Evolutionary conservation across 2,329 filamentous ascomycete genomes (phyloP).

Genomic region (Bipolaris victoriae): DNA sequence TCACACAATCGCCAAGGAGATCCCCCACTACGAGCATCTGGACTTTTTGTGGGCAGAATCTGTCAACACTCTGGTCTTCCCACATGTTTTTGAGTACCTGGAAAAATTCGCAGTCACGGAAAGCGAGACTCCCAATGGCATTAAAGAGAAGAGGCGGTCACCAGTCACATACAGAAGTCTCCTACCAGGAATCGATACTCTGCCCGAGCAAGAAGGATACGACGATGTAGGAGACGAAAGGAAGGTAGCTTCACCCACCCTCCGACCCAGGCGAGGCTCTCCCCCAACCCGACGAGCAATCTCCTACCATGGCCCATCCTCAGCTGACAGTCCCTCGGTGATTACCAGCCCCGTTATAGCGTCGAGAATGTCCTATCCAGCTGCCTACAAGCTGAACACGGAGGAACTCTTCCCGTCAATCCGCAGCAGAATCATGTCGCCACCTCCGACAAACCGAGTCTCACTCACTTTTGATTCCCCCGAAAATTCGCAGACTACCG

Average conservation of each 20-base stretch:
- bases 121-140: slow-evolving; percentile 1
- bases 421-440: slow-evolving; percentile 29
- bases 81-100: slow-evolving; percentile 87
- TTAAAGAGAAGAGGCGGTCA: slow-evolving; percentile 36
- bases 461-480: slow-evolving; percentile 26
- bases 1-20: slow-evolving; percentile 83
- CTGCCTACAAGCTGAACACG: slow-evolving; percentile 9
- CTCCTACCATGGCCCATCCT: slow-evolving; percentile 15
- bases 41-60: slow-evolving; percentile 95
- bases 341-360: slow-evolving; percentile 12
- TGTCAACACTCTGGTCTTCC: slow-evolving; percentile 83
- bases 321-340: slow-evolving; percentile 4
- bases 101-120: slow-evolving; percentile 63
- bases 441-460: slow-evolving; percentile 27
- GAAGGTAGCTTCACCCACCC: slow-evolving; percentile 27
- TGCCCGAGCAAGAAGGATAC: slow-evolving; percentile 30
- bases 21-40: slow-evolving; percentile 93
- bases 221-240: slow-evolving; percentile 39
- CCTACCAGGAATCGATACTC: slow-evolving; percentile 31
- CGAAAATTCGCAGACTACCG: slow-evolving; percentile 37
- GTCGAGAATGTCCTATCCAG: slow-evolving; percentile 13
- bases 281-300: slow-evolving; percentile 24
- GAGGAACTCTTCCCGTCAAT: slow-evolving; percentile 25
- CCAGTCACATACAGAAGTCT: slow-evolving; percentile 38
- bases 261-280: slow-evolving; percentile 31